Conservation (phyloP, 768 basidiomycete species). For the Plicaturopsis crispa region DNA sequence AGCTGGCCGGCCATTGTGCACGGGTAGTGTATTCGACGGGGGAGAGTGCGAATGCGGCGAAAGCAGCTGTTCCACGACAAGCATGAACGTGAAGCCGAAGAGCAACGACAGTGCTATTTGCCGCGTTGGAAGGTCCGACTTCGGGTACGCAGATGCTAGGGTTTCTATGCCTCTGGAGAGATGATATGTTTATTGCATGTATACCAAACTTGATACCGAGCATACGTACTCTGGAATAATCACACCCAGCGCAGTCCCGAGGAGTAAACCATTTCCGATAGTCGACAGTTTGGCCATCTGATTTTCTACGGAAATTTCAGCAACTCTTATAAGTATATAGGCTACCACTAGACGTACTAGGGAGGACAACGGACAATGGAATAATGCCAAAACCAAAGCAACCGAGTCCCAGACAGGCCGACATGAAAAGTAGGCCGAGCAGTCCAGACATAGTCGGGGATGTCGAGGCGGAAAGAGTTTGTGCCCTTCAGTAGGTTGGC, state of each 20-base stretch:
- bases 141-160: conserved; percentile 28
- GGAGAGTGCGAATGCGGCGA: conserved; percentile 41
- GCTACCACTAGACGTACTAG: conserved; percentile 38
- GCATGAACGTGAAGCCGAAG: conserved; percentile 55
- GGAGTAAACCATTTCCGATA: conserved; percentile 50
- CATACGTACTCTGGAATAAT: conserved; percentile 93
- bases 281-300: conserved; percentile 8
- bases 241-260: conserved; percentile 86
- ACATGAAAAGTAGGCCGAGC: conserved; percentile 45
- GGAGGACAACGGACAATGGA: conserved; percentile 68
- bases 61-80: conserved; percentile 59
- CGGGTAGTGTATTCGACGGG: conserved; percentile 21
- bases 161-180: conserved; percentile 66
- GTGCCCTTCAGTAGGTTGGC: too few relatives aligned
- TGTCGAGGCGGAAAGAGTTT: too few relatives aligned
- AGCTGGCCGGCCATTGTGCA: conserved; percentile 10
- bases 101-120: conserved; percentile 59
- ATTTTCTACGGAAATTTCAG: background rate
- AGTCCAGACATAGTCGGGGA: conserved; percentile 28
- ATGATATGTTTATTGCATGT: conserved; percentile 1
- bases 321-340: conserved; percentile 7
- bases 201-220: background rate
- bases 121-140: conserved; percentile 35
- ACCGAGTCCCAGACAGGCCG: conserved; percentile 47
- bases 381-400: conserved; percentile 68